Evolutionary conservation across 31 red algal species (phyloP).

Genomic region (Odonthalia washingtoniensis): DNA sequence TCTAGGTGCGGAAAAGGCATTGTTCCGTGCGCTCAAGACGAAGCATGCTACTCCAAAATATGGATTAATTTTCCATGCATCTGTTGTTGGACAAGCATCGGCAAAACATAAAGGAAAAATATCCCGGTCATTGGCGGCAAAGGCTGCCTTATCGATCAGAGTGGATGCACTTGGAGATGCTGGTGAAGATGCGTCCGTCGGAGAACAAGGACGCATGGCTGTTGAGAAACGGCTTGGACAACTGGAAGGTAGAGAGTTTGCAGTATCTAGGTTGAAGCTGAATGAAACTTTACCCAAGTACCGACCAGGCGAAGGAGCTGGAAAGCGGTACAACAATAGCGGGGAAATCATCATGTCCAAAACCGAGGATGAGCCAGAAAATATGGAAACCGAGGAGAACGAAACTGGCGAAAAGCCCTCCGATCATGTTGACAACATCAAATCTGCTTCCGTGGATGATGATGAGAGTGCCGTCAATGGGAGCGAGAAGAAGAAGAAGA

Average conservation of each 20-base stretch:
- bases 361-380: not conserved
- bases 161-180: conserved; percentile 92
- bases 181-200: conserved; percentile 68
- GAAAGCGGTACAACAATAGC: conserved; percentile 51
- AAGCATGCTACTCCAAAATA: conserved; percentile 99
- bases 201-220: conserved; percentile 70
- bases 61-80: conserved; percentile 97
- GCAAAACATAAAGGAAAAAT: conserved; percentile 98
- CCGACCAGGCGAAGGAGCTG: conserved; percentile 50
- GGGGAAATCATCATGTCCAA: conserved; percentile 59
- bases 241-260: conserved; percentile 80
- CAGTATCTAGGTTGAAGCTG: conserved; percentile 62
- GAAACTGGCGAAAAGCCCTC: too few relatives aligned
- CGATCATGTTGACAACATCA: too few relatives aligned
- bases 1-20: conserved; percentile 97
- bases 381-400: too few relatives aligned
- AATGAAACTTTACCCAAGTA: conserved; percentile 55
- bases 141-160: conserved; percentile 86
- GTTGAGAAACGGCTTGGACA: conserved; percentile 75
- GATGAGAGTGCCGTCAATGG: conserved; percentile 11
- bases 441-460: too few relatives aligned
- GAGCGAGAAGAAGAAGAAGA: conserved; percentile 76
- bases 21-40: conserved; percentile 98
- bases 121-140: conserved; percentile 93
- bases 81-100: conserved; percentile 89